A percentile compares a stretch with the other conserved stretches of the same genome.
Evolutionary conservation across 2,329 filamentous ascomycete species (phyloP).

Genomic region (Fusarium humuli): DNA sequence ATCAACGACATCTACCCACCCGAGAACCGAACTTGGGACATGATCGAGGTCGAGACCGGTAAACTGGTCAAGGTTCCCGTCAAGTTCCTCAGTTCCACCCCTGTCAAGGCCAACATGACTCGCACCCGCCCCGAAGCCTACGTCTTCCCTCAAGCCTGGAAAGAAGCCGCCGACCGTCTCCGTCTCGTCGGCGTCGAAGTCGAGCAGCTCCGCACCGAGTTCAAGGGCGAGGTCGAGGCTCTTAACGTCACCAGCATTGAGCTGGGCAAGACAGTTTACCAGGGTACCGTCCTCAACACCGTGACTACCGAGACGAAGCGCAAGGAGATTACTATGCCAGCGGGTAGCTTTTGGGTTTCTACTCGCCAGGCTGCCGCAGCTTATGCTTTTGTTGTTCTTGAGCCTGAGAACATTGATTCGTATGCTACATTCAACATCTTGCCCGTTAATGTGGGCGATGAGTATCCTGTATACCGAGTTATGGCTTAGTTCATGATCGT

Average conservation of each 20-base stretch:
- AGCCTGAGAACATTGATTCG: slow-evolving; percentile 46
- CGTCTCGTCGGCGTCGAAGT: slow-evolving; percentile 40
- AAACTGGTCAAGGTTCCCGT: slow-evolving; percentile 40
- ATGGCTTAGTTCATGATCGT: not conserved
- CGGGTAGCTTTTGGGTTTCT: slow-evolving; percentile 45
- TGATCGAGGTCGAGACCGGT: slow-evolving; percentile 44
- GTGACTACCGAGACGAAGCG: slow-evolving; percentile 35
- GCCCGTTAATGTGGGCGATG: slow-evolving; percentile 39
- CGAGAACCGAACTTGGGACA: slow-evolving; percentile 44
- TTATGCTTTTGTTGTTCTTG: slow-evolving; percentile 44
- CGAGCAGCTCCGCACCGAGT: slow-evolving; percentile 37
- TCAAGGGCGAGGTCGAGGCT: slow-evolving; percentile 41
- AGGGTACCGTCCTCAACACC: slow-evolving; percentile 40
- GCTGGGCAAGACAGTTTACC: slow-evolving; percentile 34
- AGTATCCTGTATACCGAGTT: slow-evolving; percentile 48
- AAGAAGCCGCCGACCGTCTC: slow-evolving; percentile 42
- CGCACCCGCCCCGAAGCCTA: slow-evolving; percentile 45
- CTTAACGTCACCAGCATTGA: slow-evolving; percentile 36
- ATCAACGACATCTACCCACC: slow-evolving; percentile 38
- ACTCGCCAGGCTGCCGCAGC: slow-evolving; percentile 46
- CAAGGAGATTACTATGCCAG: slow-evolving; percentile 40
- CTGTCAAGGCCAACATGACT: slow-evolving; percentile 44
- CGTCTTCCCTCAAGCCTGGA: slow-evolving; percentile 44
- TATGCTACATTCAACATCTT: slow-evolving; percentile 45
- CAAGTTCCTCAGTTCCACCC: slow-evolving; percentile 44